Evolutionary conservation across 208 protist genomes (phyloP).

Genomic region (Sergeia podlipaevii): DNA sequence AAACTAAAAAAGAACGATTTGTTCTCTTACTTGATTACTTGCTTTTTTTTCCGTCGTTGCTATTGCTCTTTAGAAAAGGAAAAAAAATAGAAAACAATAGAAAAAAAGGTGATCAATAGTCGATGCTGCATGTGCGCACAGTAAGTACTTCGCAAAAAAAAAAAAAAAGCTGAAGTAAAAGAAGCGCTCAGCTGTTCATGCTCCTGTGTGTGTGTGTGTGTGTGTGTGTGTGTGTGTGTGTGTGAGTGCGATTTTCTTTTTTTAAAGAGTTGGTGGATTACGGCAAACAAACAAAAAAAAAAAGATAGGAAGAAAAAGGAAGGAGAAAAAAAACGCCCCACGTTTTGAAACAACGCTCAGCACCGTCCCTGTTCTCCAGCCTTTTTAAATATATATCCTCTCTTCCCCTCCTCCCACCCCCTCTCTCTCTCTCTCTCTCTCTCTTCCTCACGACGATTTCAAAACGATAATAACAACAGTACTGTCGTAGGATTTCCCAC

Average conservation of each 20-base stretch:
- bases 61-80: too few species aligned
- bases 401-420: too few species aligned
- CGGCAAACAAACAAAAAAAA: slow-evolving; percentile 4
- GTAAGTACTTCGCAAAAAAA: background rate
- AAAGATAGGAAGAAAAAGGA: slow-evolving; percentile 1
- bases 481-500: too few species aligned
- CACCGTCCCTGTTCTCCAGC: too few species aligned
- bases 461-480: too few species aligned
- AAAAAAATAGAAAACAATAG: background rate
- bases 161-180: too few species aligned
- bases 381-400: too few species aligned
- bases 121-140: background rate
- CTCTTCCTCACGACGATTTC: too few species aligned
- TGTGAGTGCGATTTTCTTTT: too few species aligned
- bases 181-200: background rate
- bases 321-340: too few species aligned
- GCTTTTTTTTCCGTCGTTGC: slow-evolving; percentile 2
- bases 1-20: slow-evolving; percentile 1
- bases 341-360: too few species aligned
- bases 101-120: background rate
- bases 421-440: too few species aligned
- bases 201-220: slow-evolving; percentile 7
- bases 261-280: background rate
- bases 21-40: slow-evolving; percentile 4
- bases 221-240: slow-evolving; percentile 4